Conservation (phyloP, 192 early-diverging fungal genomes). For the Dispira simplex region DNA sequence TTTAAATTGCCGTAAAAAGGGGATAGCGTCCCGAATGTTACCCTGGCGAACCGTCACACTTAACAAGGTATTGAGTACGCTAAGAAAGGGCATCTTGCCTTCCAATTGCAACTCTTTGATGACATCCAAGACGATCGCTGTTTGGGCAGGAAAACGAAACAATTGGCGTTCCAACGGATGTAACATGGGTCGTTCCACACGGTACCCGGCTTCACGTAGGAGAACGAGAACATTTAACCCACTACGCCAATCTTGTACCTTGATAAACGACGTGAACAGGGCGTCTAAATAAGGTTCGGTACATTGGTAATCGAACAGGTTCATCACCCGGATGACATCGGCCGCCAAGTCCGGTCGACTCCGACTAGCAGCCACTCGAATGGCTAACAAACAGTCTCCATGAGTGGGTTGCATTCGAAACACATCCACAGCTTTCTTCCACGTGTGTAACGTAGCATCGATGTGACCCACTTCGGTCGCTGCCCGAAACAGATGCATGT, state of each 20-base stretch:
- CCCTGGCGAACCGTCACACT: background rate
- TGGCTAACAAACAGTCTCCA: constrained; percentile 1
- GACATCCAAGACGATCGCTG: background rate
- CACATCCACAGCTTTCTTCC: constrained; percentile 2
- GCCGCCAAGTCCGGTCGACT: constrained; percentile 5
- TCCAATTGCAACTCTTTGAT: background rate
- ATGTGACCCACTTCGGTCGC: background rate
- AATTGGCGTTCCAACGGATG: background rate
- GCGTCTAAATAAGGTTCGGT: background rate
- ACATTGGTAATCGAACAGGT: background rate
- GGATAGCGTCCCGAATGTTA: background rate
- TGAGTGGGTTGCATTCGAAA: constrained; percentile 9
- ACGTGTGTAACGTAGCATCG: background rate
- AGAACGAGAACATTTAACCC: background rate
- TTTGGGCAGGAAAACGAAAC: background rate
- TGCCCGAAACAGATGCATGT: constrained; percentile 2
- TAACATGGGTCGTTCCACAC: background rate
- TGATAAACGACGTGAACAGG: background rate
- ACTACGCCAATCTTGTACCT: background rate
- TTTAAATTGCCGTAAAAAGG: background rate
- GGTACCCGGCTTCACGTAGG: background rate
- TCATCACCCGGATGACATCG: constrained; percentile 7
- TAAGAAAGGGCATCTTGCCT: background rate
- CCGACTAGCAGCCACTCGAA: background rate
- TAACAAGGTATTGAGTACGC: background rate